Conservation (phyloP, 164 flowering plant species). For the Piper longum region DNA sequence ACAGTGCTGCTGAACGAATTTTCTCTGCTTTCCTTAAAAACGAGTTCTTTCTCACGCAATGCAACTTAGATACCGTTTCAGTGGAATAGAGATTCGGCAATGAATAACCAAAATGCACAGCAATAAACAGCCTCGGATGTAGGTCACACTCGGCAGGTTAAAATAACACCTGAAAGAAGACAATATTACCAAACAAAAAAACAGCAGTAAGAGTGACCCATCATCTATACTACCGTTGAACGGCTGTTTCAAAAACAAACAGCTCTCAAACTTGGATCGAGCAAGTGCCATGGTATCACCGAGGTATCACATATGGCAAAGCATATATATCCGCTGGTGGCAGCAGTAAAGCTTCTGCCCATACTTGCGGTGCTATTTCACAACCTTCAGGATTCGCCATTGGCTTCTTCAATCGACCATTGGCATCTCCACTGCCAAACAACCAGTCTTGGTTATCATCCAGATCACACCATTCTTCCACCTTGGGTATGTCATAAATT, state of each 20-base stretch:
- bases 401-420: conserved; percentile 13
- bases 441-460: conserved; percentile 64
- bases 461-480: conserved; percentile 42
- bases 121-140: conserved; percentile 4
- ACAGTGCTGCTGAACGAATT: not conserved
- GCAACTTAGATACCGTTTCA: conserved; percentile 1
- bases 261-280: not conserved
- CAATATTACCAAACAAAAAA: conserved; percentile 13
- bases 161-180: conserved; percentile 16
- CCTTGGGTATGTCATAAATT: conserved; percentile 44
- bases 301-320: conserved; percentile 75
- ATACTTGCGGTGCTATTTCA: conserved; percentile 30
- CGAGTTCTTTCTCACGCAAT: conserved; percentile 12
- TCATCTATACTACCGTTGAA: conserved; percentile 13
- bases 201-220: no score
- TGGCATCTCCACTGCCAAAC: conserved; percentile 10
- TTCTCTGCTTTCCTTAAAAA: not conserved
- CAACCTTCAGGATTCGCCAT: conserved; percentile 13
- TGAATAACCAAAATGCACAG: not conserved
- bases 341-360: conserved; percentile 52
- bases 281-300: conserved; percentile 18
- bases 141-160: conserved; percentile 14
- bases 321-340: conserved; percentile 58
- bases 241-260: conserved; percentile 1
- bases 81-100: not conserved